Conservation (phyloP, 768 basidiomycete genomes). For the Hysterangium stoloniferum region DNA sequence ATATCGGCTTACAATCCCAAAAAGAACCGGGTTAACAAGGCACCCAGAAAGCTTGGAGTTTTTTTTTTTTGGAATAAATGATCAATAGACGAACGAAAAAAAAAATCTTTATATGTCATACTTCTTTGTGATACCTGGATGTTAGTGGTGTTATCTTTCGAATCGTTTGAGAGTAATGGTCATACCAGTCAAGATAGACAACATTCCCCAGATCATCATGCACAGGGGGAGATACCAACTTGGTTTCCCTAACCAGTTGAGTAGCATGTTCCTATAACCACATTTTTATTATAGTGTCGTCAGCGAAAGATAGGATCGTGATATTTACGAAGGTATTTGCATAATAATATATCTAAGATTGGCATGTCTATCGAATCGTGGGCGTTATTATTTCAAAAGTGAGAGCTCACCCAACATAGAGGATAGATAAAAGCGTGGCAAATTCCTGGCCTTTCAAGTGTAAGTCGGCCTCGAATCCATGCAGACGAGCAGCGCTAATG, state of each 20-base stretch:
- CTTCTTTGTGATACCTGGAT: slow-evolving; percentile 36
- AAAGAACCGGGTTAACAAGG: slow-evolving; percentile 62
- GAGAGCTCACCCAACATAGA: slow-evolving; percentile 21
- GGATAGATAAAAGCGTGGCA: slow-evolving; percentile 19
- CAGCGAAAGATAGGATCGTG: background rate
- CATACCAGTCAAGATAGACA: slow-evolving; percentile 35
- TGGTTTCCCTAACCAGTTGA: slow-evolving; percentile 59
- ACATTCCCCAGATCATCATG: slow-evolving; percentile 65
- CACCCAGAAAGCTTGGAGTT: slow-evolving; percentile 46
- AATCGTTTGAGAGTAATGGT: slow-evolving; percentile 37
- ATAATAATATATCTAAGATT: slow-evolving; percentile 24
- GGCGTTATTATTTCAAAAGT: background rate
- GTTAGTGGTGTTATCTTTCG: no score
- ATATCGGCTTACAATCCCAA: slow-evolving; percentile 57
- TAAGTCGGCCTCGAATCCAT: slow-evolving; percentile 50
- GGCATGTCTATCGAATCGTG: background rate
- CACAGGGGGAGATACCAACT: slow-evolving; percentile 59
- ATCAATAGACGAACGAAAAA: background rate
- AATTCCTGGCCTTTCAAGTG: slow-evolving; percentile 19
- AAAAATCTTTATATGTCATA: slow-evolving; percentile 17
- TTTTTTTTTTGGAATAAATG: background rate
- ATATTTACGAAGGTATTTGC: slow-evolving; percentile 32
- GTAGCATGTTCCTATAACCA: slow-evolving; percentile 53
- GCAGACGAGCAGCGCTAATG: slow-evolving; percentile 57
- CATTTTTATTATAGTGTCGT: slow-evolving; percentile 1